Evolutionary conservation across 1,284 basidiomycete species (phyloP), one percentile per base, ranked within the genome.

Genomic region (Apiotrichum akiyoshidainum): DNA sequence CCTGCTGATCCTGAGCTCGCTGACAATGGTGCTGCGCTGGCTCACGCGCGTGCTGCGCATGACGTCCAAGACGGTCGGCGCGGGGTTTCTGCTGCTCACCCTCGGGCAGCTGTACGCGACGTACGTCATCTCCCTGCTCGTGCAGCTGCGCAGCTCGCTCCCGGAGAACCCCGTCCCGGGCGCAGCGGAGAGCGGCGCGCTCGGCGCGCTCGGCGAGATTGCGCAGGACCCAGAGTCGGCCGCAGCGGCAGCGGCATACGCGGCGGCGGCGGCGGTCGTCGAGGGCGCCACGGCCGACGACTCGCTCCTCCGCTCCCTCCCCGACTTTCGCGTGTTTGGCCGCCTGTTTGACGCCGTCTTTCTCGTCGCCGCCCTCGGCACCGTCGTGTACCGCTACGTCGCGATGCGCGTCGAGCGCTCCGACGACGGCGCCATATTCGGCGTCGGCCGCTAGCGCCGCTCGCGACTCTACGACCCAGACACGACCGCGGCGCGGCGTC

Each of bases 251-350:
- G 40, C 51, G 10, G 26, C 35, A 1, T 37, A 45, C 8, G 34
- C 46, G 12, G 53, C 50, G 1, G 35, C 39, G 2, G 45, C 55
- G 13, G 41, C 41, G 17, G 46, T 42, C 1, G 48, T 52, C 10
- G 48, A 54, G 0, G 40, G 40, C 3, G 50, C 58, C 0, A 14
- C 21, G 1, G 22, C 40, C 9, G 69, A 72, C 47, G 65, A 68
- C 40, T 71, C 68, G 5, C 63, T 77, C 13, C 64, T 78, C 10
- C 65, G 70, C 1, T 70, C 73, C 13, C 63, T 79, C 3, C 78
- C 78, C 11, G 75, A 78, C 52, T 79, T 79, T 59, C 60, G 70
- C 21, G 71, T 77, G 0, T 79, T 79, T 61, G 77, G 77, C 14
- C 64, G 76, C 35, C 61, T 78, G 22, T 79, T 79, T 58, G 78